phyloP scores from a whole-genome alignment of 1,284 basidiomycete genomes.

The Quambalaria eucalypti region DNA sequence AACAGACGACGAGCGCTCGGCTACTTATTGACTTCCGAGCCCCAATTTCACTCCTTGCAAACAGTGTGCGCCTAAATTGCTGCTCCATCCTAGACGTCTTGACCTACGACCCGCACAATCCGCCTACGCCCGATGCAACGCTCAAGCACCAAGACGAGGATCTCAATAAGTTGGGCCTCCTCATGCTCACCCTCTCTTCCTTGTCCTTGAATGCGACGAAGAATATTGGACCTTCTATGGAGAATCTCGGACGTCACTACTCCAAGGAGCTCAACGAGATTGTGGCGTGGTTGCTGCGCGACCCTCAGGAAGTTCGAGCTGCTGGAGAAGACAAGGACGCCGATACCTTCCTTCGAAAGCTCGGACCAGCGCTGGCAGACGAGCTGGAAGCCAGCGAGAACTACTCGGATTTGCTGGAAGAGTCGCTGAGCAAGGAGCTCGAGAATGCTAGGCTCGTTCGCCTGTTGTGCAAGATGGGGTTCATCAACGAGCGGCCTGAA shows the following conservation, averaged over 20 bases:
- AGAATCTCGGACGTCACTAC: conserved; percentile 66
- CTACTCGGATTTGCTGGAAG: conserved; percentile 71
- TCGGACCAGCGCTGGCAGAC: conserved; percentile 63
- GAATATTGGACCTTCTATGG: conserved; percentile 67
- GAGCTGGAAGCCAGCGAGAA: conserved; percentile 76
- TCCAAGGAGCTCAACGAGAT: conserved; percentile 72
- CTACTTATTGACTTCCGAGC: neutral
- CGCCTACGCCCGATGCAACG: conserved; percentile 11
- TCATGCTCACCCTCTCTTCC: conserved; percentile 74
- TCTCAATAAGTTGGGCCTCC: conserved; percentile 70
- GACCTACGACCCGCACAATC: conserved; percentile 20
- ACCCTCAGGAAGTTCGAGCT: conserved; percentile 50
- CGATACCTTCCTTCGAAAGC: conserved; percentile 68
- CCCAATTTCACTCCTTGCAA: neutral
- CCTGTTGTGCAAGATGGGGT: conserved; percentile 84
- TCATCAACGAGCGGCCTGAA: conserved; percentile 98
- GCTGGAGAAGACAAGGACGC: conserved; percentile 55
- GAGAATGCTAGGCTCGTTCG: conserved; percentile 93
- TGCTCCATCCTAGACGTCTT: conserved; percentile 44
- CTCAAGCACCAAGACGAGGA: conserved; percentile 64
- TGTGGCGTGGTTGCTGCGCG: conserved; percentile 67
- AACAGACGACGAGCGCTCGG: neutral
- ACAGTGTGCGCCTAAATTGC: conserved; percentile 26
- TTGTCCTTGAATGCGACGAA: conserved; percentile 56
- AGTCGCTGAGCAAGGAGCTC: conserved; percentile 77